Evolutionary conservation across 495 filamentous ascomycete species (phyloP), one percentile per base, ranked within the genome.

Genomic region (Penicillium fimorum): DNA sequence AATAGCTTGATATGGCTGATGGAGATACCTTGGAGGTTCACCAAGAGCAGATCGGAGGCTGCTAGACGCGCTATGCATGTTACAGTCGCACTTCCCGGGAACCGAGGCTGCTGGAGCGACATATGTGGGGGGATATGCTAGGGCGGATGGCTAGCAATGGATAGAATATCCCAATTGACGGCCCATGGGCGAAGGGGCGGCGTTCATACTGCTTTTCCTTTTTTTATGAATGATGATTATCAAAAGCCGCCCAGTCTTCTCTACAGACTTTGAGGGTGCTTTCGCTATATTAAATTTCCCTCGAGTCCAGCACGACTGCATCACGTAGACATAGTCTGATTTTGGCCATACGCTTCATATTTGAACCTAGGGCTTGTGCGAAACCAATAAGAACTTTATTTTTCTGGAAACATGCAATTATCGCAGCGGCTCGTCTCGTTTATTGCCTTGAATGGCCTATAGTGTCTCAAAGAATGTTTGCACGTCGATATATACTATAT

Each of bases 21-120:
- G 94, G 95, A 15, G 95, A 99, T 65, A 95, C 90, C 2, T 84
- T 99, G 9, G 95, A 99, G 67, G 95, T 99, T 25, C 95, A 97
- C 74, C 95, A 97, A 64, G 95, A 99, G 70, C 95, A 99, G 70
- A 96, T 97, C 53, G 95, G 94, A 53, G 89, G 87, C 35, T 79
- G 69, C 61, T 75, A 50, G 50, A 46, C 9, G 25, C 24, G 12
- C n/a, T 32, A 17, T 12, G 18, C 25, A 48, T 20, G 29, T 20
- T 33, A 27, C 20, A 40, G 30, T 46, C 29, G 13, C 42, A 27
- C 35, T 24, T 43, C 47, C 24, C 29, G 32, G 42, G 22, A 8
- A 27, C 43, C 24, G 32, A 38, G 22, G 24, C 32, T 27, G 17
- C 20, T 17, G 18, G 27, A 12, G 30, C 32, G 20, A 46, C 43